phyloP scores from a whole-genome alignment of 495 filamentous ascomycete genomes.

The Podospora pseudoanserina region DNA sequence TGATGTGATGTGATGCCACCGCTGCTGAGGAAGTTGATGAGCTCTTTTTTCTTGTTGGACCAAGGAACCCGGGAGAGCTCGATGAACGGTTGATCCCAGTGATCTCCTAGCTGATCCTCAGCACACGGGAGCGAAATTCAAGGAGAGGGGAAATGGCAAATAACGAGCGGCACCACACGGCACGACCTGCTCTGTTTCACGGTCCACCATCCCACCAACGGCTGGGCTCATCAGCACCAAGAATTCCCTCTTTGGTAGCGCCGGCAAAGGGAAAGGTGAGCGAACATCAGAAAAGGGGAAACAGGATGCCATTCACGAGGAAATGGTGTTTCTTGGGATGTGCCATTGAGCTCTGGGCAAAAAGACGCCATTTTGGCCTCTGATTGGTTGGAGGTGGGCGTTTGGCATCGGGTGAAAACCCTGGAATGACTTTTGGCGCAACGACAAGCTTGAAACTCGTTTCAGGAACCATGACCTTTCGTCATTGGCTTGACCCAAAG shows the following conservation, averaged over 20 bases:
- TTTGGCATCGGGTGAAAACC: conserved; percentile 5
- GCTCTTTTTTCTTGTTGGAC: background rate
- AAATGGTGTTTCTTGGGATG: conserved; percentile 4
- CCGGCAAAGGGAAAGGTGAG: background rate
- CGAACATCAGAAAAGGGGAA: background rate
- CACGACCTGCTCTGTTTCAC: background rate
- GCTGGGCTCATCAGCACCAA: conserved; percentile 5
- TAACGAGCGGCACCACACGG: conserved; percentile 4
- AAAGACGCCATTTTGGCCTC: background rate
- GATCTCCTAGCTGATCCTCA: conserved; percentile 1
- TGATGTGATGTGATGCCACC: background rate
- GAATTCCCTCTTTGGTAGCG: background rate
- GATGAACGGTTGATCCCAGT: conserved; percentile 5
- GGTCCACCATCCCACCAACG: conserved; percentile 4
- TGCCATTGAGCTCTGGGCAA: background rate
- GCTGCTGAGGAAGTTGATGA: background rate
- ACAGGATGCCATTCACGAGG: background rate
- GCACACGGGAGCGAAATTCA: background rate
- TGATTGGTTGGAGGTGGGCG: conserved; percentile 13
- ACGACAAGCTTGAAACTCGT: conserved; percentile 20
- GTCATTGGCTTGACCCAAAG: conserved; percentile 16
- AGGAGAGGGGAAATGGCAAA: background rate
- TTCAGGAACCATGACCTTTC: conserved; percentile 11
- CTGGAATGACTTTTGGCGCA: conserved; percentile 8
- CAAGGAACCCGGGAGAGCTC: conserved; percentile 1